Conservation (phyloP, 2,329 filamentous ascomycete species). For the Penicillium sp. region DNA sequence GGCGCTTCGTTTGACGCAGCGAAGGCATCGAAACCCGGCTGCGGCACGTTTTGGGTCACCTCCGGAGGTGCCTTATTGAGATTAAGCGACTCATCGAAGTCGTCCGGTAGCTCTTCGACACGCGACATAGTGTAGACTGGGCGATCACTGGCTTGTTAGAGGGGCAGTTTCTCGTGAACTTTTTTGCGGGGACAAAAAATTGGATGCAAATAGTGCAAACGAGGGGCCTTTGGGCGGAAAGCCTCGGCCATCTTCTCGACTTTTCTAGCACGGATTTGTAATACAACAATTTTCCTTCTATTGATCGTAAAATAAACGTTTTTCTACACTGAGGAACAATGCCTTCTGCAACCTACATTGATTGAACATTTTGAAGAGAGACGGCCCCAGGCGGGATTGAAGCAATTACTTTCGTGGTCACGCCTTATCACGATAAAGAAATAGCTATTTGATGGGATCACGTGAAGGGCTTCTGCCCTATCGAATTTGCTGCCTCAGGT, state of each 20-base stretch:
- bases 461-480: neutral
- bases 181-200: conserved; percentile 18
- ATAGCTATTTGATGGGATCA: neutral
- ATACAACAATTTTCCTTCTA: neutral
- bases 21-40: conserved; percentile 21
- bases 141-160: conserved; percentile 1
- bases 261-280: neutral
- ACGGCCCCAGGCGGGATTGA: neutral
- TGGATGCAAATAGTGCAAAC: conserved; percentile 32
- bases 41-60: conserved; percentile 15
- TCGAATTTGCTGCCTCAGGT: neutral
- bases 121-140: conserved; percentile 48
- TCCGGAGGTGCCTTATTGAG: conserved; percentile 37
- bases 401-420: too few species aligned
- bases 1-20: conserved; percentile 32
- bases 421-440: too few species aligned
- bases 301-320: neutral
- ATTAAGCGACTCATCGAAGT: conserved; percentile 48
- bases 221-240: conserved; percentile 15
- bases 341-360: neutral
- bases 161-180: conserved; percentile 2
- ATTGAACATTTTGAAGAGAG: neutral
- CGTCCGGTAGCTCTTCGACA: conserved; percentile 51
- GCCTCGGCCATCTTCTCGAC: neutral
- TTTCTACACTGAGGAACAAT: neutral